Percentiles rank a stretch among this genome's conserved stretches.
Evolutionary conservation across 495 filamentous ascomycete genomes (phyloP).

Genomic region (Geopyxis carbonaria): DNA sequence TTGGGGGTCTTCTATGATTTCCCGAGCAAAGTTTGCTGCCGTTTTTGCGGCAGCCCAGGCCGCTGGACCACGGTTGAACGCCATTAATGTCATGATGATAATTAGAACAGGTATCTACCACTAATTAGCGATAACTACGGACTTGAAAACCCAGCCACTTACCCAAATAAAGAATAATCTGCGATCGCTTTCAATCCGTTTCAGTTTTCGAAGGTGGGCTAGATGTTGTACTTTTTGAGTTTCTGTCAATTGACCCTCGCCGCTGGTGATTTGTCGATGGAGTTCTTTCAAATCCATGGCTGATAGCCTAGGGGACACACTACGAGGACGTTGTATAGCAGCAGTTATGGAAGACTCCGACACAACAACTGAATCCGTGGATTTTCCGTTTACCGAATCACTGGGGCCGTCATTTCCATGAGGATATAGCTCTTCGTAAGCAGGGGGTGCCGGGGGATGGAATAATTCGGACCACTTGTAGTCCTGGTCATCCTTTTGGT

Average conservation of each 20-base stretch:
- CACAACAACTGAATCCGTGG: slow-evolving; percentile 38
- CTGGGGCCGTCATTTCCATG: slow-evolving; percentile 25
- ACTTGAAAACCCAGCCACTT: slow-evolving; percentile 10
- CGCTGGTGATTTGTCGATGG: slow-evolving; percentile 17
- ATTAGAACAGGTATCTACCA: slow-evolving; percentile 41
- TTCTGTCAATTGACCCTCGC: slow-evolving; percentile 31
- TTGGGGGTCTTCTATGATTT: slow-evolving; percentile 27
- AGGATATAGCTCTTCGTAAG: slow-evolving; percentile 71
- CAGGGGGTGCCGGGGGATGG: slow-evolving; percentile 45
- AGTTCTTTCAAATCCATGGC: slow-evolving; percentile 17
- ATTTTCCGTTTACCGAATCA: slow-evolving; percentile 42
- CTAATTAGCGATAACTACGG: slow-evolving; percentile 15
- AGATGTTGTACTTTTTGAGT: slow-evolving; percentile 58
- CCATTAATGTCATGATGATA: slow-evolving; percentile 47
- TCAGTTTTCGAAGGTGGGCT: slow-evolving; percentile 57
- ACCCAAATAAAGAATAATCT: slow-evolving; percentile 82
- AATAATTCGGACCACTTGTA: slow-evolving; percentile 55
- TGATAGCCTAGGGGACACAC: slow-evolving; percentile 20
- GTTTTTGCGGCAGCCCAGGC: slow-evolving; percentile 33
- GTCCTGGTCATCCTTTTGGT: slow-evolving; percentile 36
- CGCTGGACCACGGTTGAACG: slow-evolving; percentile 41
- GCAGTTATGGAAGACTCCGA: slow-evolving; percentile 37
- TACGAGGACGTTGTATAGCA: slow-evolving; percentile 24
- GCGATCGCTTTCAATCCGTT: slow-evolving; percentile 53
- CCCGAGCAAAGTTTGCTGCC: slow-evolving; percentile 31